Conservation (phyloP, 2,329 filamentous ascomycete species). For the Ophiostoma tasmaniense region DNA sequence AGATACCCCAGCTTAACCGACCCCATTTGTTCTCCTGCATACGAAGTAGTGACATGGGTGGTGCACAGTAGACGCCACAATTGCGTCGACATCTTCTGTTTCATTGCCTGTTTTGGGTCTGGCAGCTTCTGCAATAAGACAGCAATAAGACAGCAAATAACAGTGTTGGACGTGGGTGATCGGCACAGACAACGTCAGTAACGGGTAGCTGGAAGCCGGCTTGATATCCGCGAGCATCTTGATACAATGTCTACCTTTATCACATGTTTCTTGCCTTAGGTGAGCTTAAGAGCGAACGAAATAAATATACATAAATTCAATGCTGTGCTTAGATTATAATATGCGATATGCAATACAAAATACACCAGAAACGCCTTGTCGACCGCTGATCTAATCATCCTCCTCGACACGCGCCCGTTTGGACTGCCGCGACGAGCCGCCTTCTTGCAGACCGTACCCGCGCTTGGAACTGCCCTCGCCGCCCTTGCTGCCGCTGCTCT, state of each 20-base stretch:
- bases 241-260: not conserved
- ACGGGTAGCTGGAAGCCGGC: not conserved
- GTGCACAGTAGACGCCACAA: not conserved
- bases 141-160: not conserved
- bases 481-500: constrained; percentile 29
- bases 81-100: not conserved
- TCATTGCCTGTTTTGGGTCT: not conserved
- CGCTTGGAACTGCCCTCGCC: constrained; percentile 43
- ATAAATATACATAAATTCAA: not conserved
- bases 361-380: not conserved
- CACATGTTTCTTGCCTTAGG: not conserved
- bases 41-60: not conserved
- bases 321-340: not conserved
- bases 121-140: not conserved
- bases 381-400: constrained; percentile 30
- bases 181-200: not conserved
- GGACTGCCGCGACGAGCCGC: constrained; percentile 38
- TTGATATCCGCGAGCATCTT: not conserved
- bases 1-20: not conserved
- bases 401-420: constrained; percentile 78
- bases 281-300: not conserved
- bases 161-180: not conserved
- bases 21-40: constrained; percentile 1
- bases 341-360: not conserved
- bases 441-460: constrained; percentile 66